phyloP scores from a whole-genome alignment of 371 early-diverging fungal species.

The Blakeslea trispora region DNA sequence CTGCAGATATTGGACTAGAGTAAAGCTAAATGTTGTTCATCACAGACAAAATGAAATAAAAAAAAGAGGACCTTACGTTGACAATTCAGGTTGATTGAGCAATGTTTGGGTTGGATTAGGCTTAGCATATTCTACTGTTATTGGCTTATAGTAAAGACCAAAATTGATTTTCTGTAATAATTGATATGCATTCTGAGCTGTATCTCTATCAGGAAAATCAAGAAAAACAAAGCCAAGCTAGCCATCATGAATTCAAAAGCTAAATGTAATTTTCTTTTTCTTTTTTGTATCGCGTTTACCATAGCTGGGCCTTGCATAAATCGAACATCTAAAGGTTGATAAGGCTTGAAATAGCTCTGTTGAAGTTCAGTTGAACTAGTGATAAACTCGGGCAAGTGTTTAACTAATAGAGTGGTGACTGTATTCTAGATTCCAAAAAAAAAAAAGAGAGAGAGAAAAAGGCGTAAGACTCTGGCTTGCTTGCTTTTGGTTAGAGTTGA shows the following conservation, averaged over 20 bases:
- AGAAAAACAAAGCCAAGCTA: conserved; percentile 51
- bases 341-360: conserved; percentile 34
- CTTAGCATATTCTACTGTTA: conserved; percentile 52
- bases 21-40: too few species aligned
- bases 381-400: conserved; percentile 38
- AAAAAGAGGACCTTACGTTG: too few species aligned
- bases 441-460: background rate
- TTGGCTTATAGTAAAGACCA: conserved; percentile 34
- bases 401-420: conserved; percentile 38
- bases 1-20: conserved; percentile 7
- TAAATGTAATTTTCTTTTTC: background rate
- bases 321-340: conserved; percentile 33
- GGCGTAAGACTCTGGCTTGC: too few species aligned
- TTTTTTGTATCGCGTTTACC: conserved; percentile 24
- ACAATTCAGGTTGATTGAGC: too few species aligned
- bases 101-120: conserved; percentile 26
- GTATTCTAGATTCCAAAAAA: too few species aligned
- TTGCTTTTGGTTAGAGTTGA: too few species aligned
- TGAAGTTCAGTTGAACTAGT: conserved; percentile 20
- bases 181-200: conserved; percentile 39
- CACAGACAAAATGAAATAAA: too few species aligned
- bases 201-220: conserved; percentile 44
- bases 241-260: too few species aligned
- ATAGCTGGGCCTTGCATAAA: conserved; percentile 38
- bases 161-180: conserved; percentile 27